A percentile compares a stretch with the other conserved stretches of the same genome.
Evolutionary conservation across 192 early-diverging fungal species (phyloP).

Genomic region (Radiomyces spectabilis): DNA sequence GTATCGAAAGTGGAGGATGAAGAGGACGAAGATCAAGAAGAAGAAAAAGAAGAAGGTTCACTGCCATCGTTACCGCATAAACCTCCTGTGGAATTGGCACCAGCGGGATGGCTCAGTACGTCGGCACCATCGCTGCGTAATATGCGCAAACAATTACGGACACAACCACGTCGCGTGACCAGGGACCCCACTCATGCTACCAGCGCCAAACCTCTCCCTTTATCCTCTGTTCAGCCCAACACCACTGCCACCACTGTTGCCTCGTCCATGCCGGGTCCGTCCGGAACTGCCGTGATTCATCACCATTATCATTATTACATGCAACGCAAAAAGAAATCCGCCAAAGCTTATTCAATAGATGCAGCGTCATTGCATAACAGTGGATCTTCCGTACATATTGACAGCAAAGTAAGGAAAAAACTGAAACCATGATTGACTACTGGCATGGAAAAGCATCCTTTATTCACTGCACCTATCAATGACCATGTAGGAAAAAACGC

Average conservation of each 20-base stretch:
- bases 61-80: not conserved
- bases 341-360: no score
- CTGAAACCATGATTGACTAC: not conserved
- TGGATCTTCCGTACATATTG: no score
- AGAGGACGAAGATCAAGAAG: not conserved
- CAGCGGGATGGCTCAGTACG: no score
- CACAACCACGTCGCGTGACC: no score
- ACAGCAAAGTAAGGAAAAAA: not conserved
- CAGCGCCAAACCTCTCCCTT: no score
- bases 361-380: no score
- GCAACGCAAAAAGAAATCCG: conserved; percentile 2
- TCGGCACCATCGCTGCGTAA: no score
- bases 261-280: conserved; percentile 5
- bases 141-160: no score
- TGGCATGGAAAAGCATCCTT: not conserved
- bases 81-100: not conserved
- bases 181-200: no score
- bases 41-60: no score
- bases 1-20: not conserved
- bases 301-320: conserved; percentile 18
- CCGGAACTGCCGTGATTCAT: conserved; percentile 5
- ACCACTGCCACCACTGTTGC: not conserved
- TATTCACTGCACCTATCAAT: not conserved
- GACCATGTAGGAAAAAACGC: not conserved
- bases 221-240: not conserved